These are phyloP conservation scores for Chlamydomonas asymmetrica DNA, from an alignment of 139 green algal genomes.

Conservation along the genomic window DNA sequence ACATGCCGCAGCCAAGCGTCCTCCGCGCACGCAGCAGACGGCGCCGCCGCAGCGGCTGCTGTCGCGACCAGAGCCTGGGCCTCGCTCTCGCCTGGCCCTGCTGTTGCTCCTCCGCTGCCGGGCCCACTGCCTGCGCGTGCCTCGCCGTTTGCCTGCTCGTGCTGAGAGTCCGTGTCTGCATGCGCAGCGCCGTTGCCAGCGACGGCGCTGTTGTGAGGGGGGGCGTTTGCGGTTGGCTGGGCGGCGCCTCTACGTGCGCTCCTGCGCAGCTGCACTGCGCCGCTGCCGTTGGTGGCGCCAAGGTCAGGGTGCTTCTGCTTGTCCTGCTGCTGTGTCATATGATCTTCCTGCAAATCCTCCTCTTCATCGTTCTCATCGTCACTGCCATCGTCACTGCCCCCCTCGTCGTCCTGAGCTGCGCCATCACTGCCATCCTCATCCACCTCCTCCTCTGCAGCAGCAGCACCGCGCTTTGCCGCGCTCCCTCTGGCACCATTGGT, in stretches of 20 bases:
- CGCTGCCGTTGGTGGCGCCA: no score
- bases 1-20: constrained; percentile 38
- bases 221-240: no score
- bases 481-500: not conserved
- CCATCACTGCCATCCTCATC: not conserved
- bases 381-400: not conserved
- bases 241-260: no score
- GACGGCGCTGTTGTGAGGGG: no score
- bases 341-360: not conserved
- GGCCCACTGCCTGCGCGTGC: no score
- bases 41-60: not conserved
- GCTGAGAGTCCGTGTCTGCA: no score
- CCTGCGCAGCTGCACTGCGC: no score
- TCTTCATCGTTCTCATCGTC: not conserved
- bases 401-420: not conserved
- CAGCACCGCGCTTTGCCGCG: not conserved
- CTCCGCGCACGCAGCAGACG: not conserved
- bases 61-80: not conserved
- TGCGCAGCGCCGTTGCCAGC: no score
- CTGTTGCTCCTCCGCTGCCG: no score
- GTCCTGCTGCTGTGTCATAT: no score
- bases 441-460: not conserved
- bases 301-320: no score
- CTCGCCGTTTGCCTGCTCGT: no score
- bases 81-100: not conserved